Conservation (phyloP, 2,329 filamentous ascomycete genomes). For the Alternaria postmessia region DNA sequence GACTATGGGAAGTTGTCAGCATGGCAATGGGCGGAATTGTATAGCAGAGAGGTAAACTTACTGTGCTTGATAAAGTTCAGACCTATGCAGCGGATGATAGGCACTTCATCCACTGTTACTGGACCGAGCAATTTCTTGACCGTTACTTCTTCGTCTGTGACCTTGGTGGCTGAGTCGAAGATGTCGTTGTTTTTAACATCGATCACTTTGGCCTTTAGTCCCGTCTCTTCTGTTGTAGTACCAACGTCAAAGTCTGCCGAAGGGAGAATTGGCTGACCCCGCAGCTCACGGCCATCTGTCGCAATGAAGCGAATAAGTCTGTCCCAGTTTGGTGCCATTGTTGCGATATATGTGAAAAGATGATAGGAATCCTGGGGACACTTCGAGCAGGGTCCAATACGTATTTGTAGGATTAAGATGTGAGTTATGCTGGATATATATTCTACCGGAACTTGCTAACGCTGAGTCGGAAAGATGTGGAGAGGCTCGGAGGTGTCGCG, state of each 20-base stretch:
- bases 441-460: constrained; percentile 24
- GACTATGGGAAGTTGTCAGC: constrained; percentile 47
- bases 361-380: not conserved
- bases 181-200: constrained; percentile 56
- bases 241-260: constrained; percentile 59
- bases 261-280: constrained; percentile 62
- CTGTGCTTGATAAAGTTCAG: constrained; percentile 68
- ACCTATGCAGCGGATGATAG: constrained; percentile 66
- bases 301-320: constrained; percentile 64
- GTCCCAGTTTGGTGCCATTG: constrained; percentile 54
- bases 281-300: constrained; percentile 59
- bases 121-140: constrained; percentile 65
- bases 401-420: constrained; percentile 2
- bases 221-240: constrained; percentile 56
- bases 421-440: constrained; percentile 24
- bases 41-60: constrained; percentile 19
- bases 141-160: constrained; percentile 63
- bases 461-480: constrained; percentile 26
- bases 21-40: not conserved
- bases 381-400: not conserved
- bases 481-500: constrained; percentile 18
- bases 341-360: not conserved
- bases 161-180: constrained; percentile 59
- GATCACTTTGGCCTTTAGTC: constrained; percentile 63
- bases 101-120: constrained; percentile 60